Evolutionary conservation across 495 filamentous ascomycete genomes (phyloP).

Genomic region (Daldinia loculata): DNA sequence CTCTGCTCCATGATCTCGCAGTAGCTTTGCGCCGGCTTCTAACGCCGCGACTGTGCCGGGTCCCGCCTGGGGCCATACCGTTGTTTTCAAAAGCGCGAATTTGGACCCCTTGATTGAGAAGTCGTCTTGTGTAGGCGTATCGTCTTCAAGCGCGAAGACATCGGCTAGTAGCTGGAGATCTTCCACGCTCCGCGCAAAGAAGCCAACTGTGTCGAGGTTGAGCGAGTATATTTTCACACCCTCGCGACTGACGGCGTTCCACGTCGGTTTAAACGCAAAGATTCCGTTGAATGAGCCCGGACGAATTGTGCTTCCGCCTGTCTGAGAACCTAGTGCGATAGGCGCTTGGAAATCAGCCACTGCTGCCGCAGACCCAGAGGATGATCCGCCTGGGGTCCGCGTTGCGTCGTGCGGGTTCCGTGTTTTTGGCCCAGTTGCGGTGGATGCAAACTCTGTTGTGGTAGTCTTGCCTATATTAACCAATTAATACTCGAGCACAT

Average conservation of each 20-base stretch:
- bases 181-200: slow-evolving; percentile 58
- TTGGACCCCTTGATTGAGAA: slow-evolving; percentile 53
- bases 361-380: slow-evolving; percentile 61
- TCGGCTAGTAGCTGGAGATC: slow-evolving; percentile 60
- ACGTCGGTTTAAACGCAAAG: slow-evolving; percentile 66
- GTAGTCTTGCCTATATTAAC: slow-evolving; percentile 51
- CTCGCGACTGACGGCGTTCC: slow-evolving; percentile 63
- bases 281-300: slow-evolving; percentile 65
- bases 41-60: slow-evolving; percentile 56
- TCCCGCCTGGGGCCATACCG: slow-evolving; percentile 59
- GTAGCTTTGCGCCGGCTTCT: slow-evolving; percentile 50
- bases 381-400: slow-evolving; percentile 63
- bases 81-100: slow-evolving; percentile 59
- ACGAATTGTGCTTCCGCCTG: slow-evolving; percentile 59
- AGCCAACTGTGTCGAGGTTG: slow-evolving; percentile 62
- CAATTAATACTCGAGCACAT: neutral
- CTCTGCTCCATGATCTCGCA: slow-evolving; percentile 52
- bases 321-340: slow-evolving; percentile 60
- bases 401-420: slow-evolving; percentile 57
- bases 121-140: slow-evolving; percentile 42
- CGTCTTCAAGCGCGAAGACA: slow-evolving; percentile 59
- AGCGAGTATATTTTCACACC: slow-evolving; percentile 58
- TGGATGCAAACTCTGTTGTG: slow-evolving; percentile 62
- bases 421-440: slow-evolving; percentile 47
- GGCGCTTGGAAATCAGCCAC: slow-evolving; percentile 62